Percentiles rank a stretch among this genome's conserved stretches.
These are phyloP conservation scores for Conticribra weissflogii DNA, from an alignment of 108 stramenopile genomes.

Conservation along the genomic window DNA sequence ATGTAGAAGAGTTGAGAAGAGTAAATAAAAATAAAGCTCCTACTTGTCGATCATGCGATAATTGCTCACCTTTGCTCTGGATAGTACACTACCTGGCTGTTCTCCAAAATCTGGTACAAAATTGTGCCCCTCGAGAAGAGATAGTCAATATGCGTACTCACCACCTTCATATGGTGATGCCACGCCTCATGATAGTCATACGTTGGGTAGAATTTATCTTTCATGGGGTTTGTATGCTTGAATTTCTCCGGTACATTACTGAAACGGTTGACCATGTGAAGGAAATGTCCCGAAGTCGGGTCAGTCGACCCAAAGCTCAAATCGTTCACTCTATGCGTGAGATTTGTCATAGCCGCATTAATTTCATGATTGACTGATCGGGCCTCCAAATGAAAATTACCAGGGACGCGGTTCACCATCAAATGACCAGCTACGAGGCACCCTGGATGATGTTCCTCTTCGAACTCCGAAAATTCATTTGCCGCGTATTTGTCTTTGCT, in stretches of 20 bases:
- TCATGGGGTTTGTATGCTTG: conserved; percentile 78
- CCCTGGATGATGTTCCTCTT: conserved; percentile 77
- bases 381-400: conserved; percentile 97
- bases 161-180: conserved; percentile 97
- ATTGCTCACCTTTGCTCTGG: conserved; percentile 57
- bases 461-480: conserved; percentile 56
- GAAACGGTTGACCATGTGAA: conserved; percentile 2
- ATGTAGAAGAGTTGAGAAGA: too few species aligned
- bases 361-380: conserved; percentile 91
- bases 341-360: conserved; percentile 92
- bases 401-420: conserved; percentile 95
- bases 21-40: too few species aligned
- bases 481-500: conserved; percentile 43
- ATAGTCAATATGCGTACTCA: conserved; percentile 79
- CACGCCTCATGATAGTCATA: conserved; percentile 85
- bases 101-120: conserved; percentile 85
- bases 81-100: conserved; percentile 86
- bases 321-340: conserved; percentile 92
- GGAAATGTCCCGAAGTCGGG: conserved; percentile 22
- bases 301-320: conserved; percentile 78
- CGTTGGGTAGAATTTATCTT: conserved; percentile 69
- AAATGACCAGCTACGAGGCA: conserved; percentile 86
- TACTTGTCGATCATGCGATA: too few species aligned
- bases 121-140: conserved; percentile 30
- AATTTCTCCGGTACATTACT: conserved; percentile 76